Conservation (phyloP, 2,329 filamentous ascomycete species). For the Pseudogymnoascus sp. region DNA sequence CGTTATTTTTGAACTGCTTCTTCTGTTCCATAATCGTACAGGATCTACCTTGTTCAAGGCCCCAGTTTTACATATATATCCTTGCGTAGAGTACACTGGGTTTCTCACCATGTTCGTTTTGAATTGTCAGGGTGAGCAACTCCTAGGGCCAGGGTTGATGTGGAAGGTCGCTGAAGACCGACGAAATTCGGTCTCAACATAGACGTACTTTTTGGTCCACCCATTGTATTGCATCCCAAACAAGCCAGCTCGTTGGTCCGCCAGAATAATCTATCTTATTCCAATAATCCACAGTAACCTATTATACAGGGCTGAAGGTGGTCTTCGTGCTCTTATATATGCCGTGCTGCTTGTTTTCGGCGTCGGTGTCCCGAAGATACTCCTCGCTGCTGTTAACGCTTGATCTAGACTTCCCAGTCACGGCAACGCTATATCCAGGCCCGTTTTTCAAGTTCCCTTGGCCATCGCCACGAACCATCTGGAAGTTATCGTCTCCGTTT, state of each 20-base stretch:
- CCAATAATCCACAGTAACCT: neutral
- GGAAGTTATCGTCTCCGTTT: neutral
- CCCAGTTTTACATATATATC: slow-evolving; percentile 4
- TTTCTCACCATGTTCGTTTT: neutral
- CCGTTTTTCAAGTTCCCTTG: neutral
- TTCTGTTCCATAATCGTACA: neutral
- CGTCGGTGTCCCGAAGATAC: neutral
- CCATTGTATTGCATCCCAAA: neutral
- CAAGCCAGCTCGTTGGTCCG: slow-evolving; percentile 1
- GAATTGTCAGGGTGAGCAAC: neutral
- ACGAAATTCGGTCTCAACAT: neutral
- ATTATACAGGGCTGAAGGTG: neutral
- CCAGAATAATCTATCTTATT: neutral
- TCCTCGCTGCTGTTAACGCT: neutral
- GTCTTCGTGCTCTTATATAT: slow-evolving; percentile 5
- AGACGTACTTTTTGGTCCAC: neutral
- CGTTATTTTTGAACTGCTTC: neutral
- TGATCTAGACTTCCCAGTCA: slow-evolving; percentile 2
- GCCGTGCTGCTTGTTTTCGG: neutral
- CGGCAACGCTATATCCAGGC: neutral
- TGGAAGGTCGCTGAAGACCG: neutral
- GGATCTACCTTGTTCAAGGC: neutral
- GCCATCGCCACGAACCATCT: neutral
- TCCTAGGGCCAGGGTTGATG: neutral
- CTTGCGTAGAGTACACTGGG: neutral